These are phyloP conservation scores for Neurospora sp. DNA, from an alignment of 495 filamentous ascomycete species.

Conservation along the genomic window DNA sequence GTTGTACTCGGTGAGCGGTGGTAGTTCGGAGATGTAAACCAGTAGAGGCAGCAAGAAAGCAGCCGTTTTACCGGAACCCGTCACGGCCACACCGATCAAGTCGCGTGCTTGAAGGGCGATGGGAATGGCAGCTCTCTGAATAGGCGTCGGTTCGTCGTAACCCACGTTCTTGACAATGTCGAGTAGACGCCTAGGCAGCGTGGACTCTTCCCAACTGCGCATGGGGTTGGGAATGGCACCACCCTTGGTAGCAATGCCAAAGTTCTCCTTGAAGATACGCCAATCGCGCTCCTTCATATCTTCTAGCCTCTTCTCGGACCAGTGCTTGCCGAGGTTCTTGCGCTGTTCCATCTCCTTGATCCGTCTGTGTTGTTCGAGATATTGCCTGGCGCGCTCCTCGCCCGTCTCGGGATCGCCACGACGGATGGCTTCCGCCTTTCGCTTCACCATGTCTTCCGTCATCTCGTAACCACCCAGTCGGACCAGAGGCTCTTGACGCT, in stretches of 20 bases:
- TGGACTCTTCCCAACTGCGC: slow-evolving; percentile 87
- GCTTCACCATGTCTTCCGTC: slow-evolving; percentile 54
- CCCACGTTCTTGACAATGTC: slow-evolving; percentile 78
- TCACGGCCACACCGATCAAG: slow-evolving; percentile 95
- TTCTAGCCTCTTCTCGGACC: slow-evolving; percentile 91
- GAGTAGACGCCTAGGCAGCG: slow-evolving; percentile 67
- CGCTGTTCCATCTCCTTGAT: slow-evolving; percentile 62
- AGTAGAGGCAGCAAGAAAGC: slow-evolving; percentile 88
- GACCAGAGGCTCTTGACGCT: slow-evolving; percentile 55
- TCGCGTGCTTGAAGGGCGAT: slow-evolving; percentile 90
- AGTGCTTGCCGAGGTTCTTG: slow-evolving; percentile 74
- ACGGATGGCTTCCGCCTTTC: slow-evolving; percentile 70
- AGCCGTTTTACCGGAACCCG: slow-evolving; percentile 97
- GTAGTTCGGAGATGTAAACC: slow-evolving; percentile 92
- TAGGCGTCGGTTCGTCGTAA: slow-evolving; percentile 85
- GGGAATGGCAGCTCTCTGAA: slow-evolving; percentile 90
- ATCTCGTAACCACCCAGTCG: slow-evolving; percentile 74
- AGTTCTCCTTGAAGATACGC: slow-evolving; percentile 99
- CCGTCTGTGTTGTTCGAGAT: slow-evolving; percentile 64
- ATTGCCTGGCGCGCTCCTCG: slow-evolving; percentile 60
- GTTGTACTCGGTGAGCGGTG: slow-evolving; percentile 71
- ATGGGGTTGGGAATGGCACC: slow-evolving; percentile 91
- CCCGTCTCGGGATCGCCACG: slow-evolving; percentile 76
- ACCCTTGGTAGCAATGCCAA: slow-evolving; percentile 86
- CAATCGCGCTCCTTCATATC: slow-evolving; percentile 98